These are phyloP conservation scores for Pelargonium exstipulatum DNA, from an alignment of 441 rosid genomes.

Conservation along the genomic window DNA sequence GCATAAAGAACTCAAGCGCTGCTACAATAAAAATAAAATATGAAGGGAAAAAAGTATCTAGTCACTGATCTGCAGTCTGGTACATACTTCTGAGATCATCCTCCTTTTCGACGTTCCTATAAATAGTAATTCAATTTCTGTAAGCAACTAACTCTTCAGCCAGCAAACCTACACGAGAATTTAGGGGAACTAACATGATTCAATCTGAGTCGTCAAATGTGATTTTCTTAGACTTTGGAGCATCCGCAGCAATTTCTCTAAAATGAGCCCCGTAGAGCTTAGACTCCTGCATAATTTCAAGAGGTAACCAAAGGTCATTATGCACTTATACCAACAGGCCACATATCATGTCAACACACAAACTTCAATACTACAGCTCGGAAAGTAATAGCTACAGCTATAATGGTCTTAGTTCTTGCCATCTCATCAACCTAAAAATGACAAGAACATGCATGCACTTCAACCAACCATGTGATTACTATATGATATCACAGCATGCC, in stretches of 20 bases:
- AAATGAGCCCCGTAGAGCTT: constrained; percentile 90
- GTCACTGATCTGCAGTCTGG: no score
- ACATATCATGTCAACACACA: not conserved
- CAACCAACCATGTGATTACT: not conserved
- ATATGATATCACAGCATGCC: not conserved
- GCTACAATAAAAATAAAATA: no score
- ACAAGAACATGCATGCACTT: no score
- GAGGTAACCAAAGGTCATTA: not conserved
- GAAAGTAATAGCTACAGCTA: no score
- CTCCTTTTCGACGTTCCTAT: not conserved
- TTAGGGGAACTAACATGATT: not conserved
- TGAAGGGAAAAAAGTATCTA: no score
- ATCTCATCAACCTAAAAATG: no score
- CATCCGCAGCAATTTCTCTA: constrained; percentile 81
- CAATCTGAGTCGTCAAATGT: constrained; percentile 60
- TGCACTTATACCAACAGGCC: not conserved
- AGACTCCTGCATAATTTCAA: constrained; percentile 51
- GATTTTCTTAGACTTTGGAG: constrained; percentile 79
- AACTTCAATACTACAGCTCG: not conserved
- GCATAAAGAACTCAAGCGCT: no score
- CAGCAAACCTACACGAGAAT: not conserved
- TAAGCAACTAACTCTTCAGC: not conserved
- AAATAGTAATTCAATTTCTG: not conserved
- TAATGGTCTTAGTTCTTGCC: no score
- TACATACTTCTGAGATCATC: not conserved